Percentiles rank a stretch among this genome's conserved stretches.
Evolutionary conservation across 148 eudicot species (phyloP).

Genomic region (Dianthus caryophyllus): DNA sequence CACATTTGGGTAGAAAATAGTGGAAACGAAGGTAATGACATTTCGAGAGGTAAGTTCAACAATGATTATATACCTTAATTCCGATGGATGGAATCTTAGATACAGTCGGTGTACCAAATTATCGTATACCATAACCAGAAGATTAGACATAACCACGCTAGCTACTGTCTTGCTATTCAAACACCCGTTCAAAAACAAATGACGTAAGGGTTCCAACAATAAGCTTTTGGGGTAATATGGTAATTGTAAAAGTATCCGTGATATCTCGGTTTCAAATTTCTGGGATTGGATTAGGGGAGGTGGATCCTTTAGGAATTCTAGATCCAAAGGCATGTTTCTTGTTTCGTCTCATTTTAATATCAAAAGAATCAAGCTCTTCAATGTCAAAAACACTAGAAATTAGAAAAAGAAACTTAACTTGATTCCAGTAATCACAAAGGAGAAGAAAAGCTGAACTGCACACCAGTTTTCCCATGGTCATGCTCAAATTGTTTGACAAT

Average conservation of each 20-base stretch:
- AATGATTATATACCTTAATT: no score
- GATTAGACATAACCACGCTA: no score
- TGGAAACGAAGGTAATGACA: no score
- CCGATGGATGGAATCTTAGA: no score
- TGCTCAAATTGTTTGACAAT: constrained; percentile 57
- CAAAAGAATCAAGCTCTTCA: constrained; percentile 2
- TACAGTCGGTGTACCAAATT: no score
- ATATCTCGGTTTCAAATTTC: not conserved
- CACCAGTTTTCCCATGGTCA: constrained; percentile 76
- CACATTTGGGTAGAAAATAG: no score
- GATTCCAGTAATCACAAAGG: constrained; percentile 28
- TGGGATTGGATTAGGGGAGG: not conserved
- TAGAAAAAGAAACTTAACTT: constrained; percentile 14
- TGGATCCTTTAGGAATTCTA: constrained; percentile 10
- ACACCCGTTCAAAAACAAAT: no score
- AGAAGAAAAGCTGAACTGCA: constrained; percentile 84
- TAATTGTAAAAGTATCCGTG: not conserved
- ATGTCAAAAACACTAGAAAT: constrained; percentile 17
- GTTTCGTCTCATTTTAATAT: not conserved
- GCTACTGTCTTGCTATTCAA: no score
- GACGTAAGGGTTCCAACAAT: not conserved
- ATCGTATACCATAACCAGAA: no score
- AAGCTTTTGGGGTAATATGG: not conserved
- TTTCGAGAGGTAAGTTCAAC: no score
- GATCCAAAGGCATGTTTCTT: constrained; percentile 3